Conservation (phyloP, 768 basidiomycete genomes). For the Stropharia rugosoannulata region DNA sequence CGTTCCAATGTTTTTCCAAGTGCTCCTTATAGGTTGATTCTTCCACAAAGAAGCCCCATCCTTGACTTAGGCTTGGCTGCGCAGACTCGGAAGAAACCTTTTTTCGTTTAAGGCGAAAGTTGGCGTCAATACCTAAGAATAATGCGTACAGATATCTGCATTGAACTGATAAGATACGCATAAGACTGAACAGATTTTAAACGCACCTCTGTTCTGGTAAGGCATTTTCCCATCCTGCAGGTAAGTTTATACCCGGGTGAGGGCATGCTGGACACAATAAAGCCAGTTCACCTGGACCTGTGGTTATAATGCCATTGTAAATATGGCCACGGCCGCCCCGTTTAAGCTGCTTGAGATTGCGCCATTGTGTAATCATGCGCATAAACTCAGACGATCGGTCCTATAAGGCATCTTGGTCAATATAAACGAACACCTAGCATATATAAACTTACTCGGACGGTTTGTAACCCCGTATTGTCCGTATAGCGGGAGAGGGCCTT, state of each 20-base stretch:
- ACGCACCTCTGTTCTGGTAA: constrained; percentile 10
- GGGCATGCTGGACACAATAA: constrained; percentile 24
- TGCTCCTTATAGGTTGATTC: constrained; percentile 15
- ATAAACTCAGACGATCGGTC: constrained; percentile 17
- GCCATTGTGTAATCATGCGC: constrained; percentile 17
- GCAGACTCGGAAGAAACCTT: constrained; percentile 20
- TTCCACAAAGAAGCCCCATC: constrained; percentile 26
- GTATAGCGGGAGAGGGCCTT: constrained; percentile 18
- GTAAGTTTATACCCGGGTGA: constrained; percentile 18
- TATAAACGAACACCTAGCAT: not conserved
- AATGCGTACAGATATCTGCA: constrained; percentile 28
- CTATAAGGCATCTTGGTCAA: constrained; percentile 6
- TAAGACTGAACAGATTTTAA: not conserved
- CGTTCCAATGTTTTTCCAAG: constrained; percentile 12
- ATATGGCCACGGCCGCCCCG: constrained; percentile 14
- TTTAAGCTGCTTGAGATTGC: constrained; percentile 19
- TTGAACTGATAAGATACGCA: not conserved
- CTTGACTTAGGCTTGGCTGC: constrained; percentile 26
- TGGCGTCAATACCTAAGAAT: constrained; percentile 29
- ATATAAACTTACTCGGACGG: constrained; percentile 17
- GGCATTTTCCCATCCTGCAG: constrained; percentile 10
- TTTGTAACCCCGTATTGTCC: constrained; percentile 24
- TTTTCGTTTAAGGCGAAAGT: constrained; percentile 28
- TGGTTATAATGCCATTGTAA: constrained; percentile 5
- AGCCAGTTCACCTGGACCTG: constrained; percentile 16